phyloP scores from a whole-genome alignment of 176 grass and related monocot genomes.

The Cenchrus purpureus region DNA sequence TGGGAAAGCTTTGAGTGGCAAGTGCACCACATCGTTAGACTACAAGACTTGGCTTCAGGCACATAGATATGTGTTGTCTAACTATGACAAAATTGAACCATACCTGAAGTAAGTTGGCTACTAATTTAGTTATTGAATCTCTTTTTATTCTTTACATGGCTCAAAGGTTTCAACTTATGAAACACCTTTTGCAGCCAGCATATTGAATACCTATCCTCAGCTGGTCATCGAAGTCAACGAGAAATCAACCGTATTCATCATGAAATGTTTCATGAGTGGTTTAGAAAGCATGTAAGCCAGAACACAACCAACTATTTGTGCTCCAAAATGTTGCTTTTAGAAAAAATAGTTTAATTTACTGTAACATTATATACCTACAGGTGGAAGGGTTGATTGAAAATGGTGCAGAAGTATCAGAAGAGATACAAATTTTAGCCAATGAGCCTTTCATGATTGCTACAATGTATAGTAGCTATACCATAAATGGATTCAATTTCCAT shows the following conservation, averaged over 20 bases:
- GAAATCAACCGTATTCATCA: background rate
- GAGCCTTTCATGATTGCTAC: constrained; percentile 27
- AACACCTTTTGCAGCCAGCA: constrained; percentile 13
- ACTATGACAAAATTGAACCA: constrained; percentile 11
- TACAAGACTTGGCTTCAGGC: constrained; percentile 10
- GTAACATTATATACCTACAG: background rate
- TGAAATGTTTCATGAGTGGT: constrained; percentile 32
- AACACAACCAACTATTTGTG: background rate
- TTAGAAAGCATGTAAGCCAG: constrained; percentile 19
- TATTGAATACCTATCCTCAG: background rate
- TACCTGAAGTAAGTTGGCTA: background rate
- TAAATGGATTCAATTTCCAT: constrained; percentile 29
- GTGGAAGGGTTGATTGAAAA: background rate
- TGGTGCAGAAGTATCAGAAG: constrained; percentile 12
- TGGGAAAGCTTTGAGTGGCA: background rate
- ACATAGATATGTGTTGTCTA: constrained; percentile 13
- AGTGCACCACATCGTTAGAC: background rate
- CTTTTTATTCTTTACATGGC: background rate
- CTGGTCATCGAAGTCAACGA: background rate
- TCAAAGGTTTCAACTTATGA: background rate
- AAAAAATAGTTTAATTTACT: background rate
- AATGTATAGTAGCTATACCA: constrained; percentile 4
- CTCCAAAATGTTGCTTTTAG: background rate
- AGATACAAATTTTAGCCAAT: constrained; percentile 30
- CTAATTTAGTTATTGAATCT: background rate